Evolutionary conservation across 371 early-diverging fungal genomes (phyloP).

Genomic region (Phascolomyces articulosus): DNA sequence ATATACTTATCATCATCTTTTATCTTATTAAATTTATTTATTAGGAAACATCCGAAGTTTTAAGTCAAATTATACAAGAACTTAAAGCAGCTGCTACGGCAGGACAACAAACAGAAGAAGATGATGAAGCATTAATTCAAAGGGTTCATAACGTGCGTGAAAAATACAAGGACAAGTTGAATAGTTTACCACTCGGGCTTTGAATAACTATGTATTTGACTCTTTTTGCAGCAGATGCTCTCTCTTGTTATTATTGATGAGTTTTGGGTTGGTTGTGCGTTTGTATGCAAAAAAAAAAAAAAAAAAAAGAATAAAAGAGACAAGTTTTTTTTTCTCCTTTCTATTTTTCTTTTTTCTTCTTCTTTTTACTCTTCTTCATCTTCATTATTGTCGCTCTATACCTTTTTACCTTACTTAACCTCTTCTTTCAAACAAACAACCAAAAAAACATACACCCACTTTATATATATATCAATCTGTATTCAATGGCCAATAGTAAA

Average conservation of each 20-base stretch:
- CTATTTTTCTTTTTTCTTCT: not conserved
- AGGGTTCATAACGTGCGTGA: not conserved
- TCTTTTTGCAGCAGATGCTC: not conserved
- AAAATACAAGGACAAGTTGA: not conserved
- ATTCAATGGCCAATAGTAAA: slow-evolving; percentile 23
- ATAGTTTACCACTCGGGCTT: slow-evolving; percentile 5
- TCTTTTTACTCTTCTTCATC: not conserved
- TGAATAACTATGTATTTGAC: not conserved
- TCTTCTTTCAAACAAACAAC: not conserved
- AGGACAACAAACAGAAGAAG: not conserved
- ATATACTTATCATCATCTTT: too few species aligned
- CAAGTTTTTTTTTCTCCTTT: not conserved
- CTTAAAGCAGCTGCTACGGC: not conserved
- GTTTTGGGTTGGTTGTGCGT: not conserved
- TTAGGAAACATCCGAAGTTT: not conserved
- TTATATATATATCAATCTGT: slow-evolving; percentile 1
- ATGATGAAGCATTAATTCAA: slow-evolving; percentile 4
- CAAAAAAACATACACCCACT: not conserved
- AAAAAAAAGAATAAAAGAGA: slow-evolving; percentile 1
- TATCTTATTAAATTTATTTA: not conserved
- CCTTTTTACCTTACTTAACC: slow-evolving; percentile 4
- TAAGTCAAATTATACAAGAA: not conserved
- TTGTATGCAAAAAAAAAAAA: not conserved
- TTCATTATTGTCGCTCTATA: not conserved
- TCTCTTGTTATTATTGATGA: not conserved